Conservation (phyloP, 768 basidiomycete species). For the Rubroboletus satanas region DNA sequence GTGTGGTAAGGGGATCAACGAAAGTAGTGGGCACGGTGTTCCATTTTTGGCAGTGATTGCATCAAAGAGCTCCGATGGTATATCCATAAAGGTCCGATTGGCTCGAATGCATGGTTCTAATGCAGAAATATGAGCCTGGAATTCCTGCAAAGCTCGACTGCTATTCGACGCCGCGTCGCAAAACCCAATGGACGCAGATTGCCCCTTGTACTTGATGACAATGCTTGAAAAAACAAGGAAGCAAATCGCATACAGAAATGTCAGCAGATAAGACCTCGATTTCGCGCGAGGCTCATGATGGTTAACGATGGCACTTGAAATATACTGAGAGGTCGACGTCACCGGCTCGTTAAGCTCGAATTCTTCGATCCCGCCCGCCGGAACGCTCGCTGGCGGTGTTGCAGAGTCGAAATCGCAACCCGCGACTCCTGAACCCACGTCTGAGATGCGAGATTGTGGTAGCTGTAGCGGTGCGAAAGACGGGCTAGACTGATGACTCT, state of each 20-base stretch:
- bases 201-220: slow-evolving; percentile 53
- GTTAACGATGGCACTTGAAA: slow-evolving; percentile 33
- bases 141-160: slow-evolving; percentile 50
- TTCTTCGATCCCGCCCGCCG: slow-evolving; percentile 20
- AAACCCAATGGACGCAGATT: slow-evolving; percentile 71
- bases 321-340: slow-evolving; percentile 35
- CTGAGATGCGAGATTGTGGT: slow-evolving; percentile 3
- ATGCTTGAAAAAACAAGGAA: slow-evolving; percentile 33
- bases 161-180: slow-evolving; percentile 64
- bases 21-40: slow-evolving; percentile 50
- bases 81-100: slow-evolving; percentile 46
- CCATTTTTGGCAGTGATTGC: slow-evolving; percentile 29
- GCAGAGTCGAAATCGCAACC: not conserved
- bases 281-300: slow-evolving; percentile 12
- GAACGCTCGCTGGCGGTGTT: slow-evolving; percentile 13
- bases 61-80: slow-evolving; percentile 26
- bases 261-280: slow-evolving; percentile 33
- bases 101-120: slow-evolving; percentile 54
- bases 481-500: slow-evolving; percentile 19
- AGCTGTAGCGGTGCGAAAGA: slow-evolving; percentile 10
- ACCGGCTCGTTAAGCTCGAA: slow-evolving; percentile 24
- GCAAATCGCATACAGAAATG: slow-evolving; percentile 40
- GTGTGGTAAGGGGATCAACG: slow-evolving; percentile 51
- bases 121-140: slow-evolving; percentile 44
- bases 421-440: not conserved